phyloP scores from a whole-genome alignment of 106 monocot genomes.

The Chionographis japonica region DNA sequence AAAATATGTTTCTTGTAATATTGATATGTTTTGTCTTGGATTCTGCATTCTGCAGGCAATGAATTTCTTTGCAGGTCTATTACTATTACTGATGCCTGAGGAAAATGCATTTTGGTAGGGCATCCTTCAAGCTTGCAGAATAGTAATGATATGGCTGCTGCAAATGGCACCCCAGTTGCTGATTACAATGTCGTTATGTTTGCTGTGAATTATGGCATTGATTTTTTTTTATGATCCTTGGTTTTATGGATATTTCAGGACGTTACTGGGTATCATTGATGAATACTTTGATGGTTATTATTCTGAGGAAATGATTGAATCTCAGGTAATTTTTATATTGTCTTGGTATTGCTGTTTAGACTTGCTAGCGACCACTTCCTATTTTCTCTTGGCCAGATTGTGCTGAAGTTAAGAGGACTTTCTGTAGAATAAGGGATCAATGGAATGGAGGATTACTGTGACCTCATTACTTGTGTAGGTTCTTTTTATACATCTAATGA shows the following conservation, averaged over 20 bases:
- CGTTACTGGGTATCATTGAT: slow-evolving; percentile 85
- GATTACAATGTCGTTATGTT: too few relatives aligned
- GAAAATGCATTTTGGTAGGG: slow-evolving; percentile 99
- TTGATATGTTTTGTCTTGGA: neutral
- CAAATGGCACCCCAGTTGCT: neutral
- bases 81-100: slow-evolving; percentile 93
- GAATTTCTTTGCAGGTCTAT: slow-evolving; percentile 96
- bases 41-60: slow-evolving; percentile 69
- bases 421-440: too few relatives aligned
- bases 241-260: slow-evolving; percentile 43
- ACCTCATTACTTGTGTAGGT: too few relatives aligned
- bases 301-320: slow-evolving; percentile 98
- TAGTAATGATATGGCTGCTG: neutral
- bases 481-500: too few relatives aligned
- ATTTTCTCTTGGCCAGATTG: neutral
- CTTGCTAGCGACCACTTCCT: too few relatives aligned
- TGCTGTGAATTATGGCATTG: neutral
- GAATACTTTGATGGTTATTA: slow-evolving; percentile 96
- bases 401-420: neutral
- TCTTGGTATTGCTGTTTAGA: neutral
- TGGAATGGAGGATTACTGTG: too few relatives aligned
- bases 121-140: neutral
- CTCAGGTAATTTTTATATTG: slow-evolving; percentile 49
- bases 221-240: neutral
- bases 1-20: neutral